Evolutionary conservation across 2,329 filamentous ascomycete species (phyloP), one percentile per base, ranked within the genome.

Genomic region (Aspergillus pseudonomiae): DNA sequence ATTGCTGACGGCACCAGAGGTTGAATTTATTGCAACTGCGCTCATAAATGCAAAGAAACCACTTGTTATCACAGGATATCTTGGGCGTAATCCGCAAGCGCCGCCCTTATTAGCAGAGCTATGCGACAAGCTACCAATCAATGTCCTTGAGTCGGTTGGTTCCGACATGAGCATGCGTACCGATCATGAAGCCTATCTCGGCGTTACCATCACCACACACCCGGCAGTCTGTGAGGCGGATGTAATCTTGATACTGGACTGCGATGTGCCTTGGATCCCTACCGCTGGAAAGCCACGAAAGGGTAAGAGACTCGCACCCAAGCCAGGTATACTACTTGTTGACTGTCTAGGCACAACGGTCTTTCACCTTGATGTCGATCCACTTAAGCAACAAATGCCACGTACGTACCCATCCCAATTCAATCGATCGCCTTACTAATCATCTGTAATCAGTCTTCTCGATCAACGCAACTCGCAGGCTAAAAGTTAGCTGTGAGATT

Each of bases 221-320:
- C 86, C 90, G 3, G 83, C 84, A 48, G 91, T 96, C 73, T 85
- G 84, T 58, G 86, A 86, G 1, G 92, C 94, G 1, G 94, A 97
- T 74, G 87, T 92, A 6, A 94, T 97, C 63, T 69, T 97, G 0
- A 89, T 96, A 5, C 70, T 96, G 32, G 91, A 97, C 76, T 94
- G 92, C 67, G 93, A 97, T 73, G 92, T 96, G 0, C 93, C 94
- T 0, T 97, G 93, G 92, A 94, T 97, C 63, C 88, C 89, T 4
- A 58, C 36, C 5, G 54, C 56, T 1, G 50, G 57, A 9, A 46
- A 53, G 11, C 63, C 63, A 19, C 59, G 1, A n/a, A 45, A 45
- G 2, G 43, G 43, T 45, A 45, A 24, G 19, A 24, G n/a, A 11
- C n/a, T 5, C 2, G 10, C 9, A 5, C 9, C n/a, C n/a, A 24